Conservation (phyloP, 345 rosid species). For the Mangifera indica region DNA sequence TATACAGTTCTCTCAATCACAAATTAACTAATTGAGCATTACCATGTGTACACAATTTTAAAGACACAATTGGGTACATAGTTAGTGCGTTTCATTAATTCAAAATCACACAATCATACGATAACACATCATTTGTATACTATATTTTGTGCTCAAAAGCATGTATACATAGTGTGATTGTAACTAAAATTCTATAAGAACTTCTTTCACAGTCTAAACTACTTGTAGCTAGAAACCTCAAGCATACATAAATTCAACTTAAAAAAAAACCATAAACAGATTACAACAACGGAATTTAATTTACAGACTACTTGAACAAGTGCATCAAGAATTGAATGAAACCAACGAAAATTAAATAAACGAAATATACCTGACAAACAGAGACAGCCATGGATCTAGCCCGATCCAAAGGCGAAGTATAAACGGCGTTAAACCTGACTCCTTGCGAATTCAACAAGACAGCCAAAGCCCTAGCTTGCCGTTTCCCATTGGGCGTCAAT, state of each 20-base stretch:
- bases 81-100: too few species aligned
- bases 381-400: slow-evolving; percentile 77
- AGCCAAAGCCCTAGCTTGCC: slow-evolving; percentile 92
- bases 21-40: too few species aligned
- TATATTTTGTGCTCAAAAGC: too few species aligned
- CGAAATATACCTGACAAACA: slow-evolving; percentile 65
- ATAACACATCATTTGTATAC: too few species aligned
- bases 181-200: neutral
- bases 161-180: too few species aligned
- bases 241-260: neutral
- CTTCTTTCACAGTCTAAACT: neutral
- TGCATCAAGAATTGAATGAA: neutral
- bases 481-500: slow-evolving; percentile 69
- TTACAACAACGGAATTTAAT: too few species aligned
- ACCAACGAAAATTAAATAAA: neutral
- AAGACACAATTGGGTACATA: too few species aligned
- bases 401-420: slow-evolving; percentile 78
- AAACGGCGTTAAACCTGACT: slow-evolving; percentile 63
- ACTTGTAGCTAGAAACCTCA: neutral
- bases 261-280: neutral
- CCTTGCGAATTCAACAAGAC: slow-evolving; percentile 78
- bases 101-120: too few species aligned
- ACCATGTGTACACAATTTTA: too few species aligned
- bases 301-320: neutral
- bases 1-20: slow-evolving; percentile 9